Percentiles rank a stretch among this genome's conserved stretches.
phyloP scores from a whole-genome alignment of 2,329 filamentous ascomycete genomes.

The Phialophora macrospora region DNA sequence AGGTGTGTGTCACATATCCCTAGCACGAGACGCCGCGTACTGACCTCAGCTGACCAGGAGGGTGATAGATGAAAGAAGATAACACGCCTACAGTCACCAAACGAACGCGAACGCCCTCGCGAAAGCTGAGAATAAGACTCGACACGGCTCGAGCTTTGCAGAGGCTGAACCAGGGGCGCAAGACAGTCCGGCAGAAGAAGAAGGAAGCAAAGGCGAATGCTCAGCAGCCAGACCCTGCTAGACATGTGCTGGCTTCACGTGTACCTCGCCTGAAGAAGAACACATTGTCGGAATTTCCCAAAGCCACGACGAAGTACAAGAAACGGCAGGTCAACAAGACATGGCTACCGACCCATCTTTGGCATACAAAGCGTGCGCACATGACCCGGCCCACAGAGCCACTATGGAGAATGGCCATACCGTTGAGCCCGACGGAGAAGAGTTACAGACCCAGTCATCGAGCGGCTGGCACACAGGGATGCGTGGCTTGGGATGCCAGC shows the following conservation, averaged over 20 bases:
- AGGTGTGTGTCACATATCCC: slow-evolving; percentile 49
- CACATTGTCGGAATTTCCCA: slow-evolving; percentile 66
- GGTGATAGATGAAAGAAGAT: slow-evolving; percentile 75
- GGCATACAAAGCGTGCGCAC: slow-evolving; percentile 86
- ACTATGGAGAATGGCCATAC: slow-evolving; percentile 88
- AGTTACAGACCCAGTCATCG: slow-evolving; percentile 86
- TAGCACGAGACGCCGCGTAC: slow-evolving; percentile 13
- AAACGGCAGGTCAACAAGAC: slow-evolving; percentile 87
- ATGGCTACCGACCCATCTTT: slow-evolving; percentile 93
- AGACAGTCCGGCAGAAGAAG: slow-evolving; percentile 53
- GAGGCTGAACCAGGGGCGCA: slow-evolving; percentile 59
- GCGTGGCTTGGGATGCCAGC: slow-evolving; percentile 89
- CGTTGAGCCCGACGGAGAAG: slow-evolving; percentile 85
- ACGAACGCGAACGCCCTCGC: slow-evolving; percentile 53
- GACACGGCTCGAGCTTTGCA: slow-evolving; percentile 76
- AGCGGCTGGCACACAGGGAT: slow-evolving; percentile 73
- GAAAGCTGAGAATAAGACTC: slow-evolving; percentile 60
- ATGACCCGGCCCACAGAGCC: slow-evolving; percentile 81
- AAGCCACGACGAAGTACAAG: slow-evolving; percentile 72
- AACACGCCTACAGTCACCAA: slow-evolving; percentile 82
- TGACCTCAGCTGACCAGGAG: slow-evolving; percentile 37
- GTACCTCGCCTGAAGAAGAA: slow-evolving; percentile 72
- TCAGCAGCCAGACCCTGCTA: slow-evolving; percentile 38
- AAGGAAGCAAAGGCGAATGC: slow-evolving; percentile 43
- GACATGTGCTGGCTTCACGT: slow-evolving; percentile 40